Evolutionary conservation across 495 filamentous ascomycete species (phyloP).

Genomic region (Hyaloscypha hepaticicola): DNA sequence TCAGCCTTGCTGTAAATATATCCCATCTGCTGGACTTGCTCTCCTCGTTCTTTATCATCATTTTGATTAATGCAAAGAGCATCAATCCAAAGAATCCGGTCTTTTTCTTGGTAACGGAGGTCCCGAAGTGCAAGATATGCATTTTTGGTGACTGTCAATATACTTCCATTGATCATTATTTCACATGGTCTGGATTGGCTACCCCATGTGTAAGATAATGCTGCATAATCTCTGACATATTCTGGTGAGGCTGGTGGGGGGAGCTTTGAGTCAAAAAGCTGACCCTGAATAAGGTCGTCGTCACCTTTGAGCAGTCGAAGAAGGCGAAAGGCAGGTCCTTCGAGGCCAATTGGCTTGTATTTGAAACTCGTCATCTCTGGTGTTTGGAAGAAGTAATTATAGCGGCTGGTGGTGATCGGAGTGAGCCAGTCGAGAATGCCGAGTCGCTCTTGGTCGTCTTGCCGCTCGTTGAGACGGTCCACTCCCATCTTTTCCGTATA

Average conservation of each 20-base stretch:
- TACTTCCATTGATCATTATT: slow-evolving; percentile 13
- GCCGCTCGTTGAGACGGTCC: slow-evolving; percentile 32
- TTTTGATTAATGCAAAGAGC: slow-evolving; percentile 36
- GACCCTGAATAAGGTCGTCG: slow-evolving; percentile 10
- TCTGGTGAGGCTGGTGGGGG: slow-evolving; percentile 2
- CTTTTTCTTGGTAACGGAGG: slow-evolving; percentile 12
- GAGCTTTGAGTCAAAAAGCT: slow-evolving; percentile 21
- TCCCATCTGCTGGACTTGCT: slow-evolving; percentile 29
- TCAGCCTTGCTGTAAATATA: slow-evolving; percentile 26
- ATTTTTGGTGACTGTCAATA: slow-evolving; percentile 19
- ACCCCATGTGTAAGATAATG: slow-evolving; percentile 23
- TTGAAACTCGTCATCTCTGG: neutral
- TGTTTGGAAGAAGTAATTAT: slow-evolving; percentile 1
- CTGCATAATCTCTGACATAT: slow-evolving; percentile 6
- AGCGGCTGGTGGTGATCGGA: slow-evolving; percentile 1
- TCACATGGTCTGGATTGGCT: neutral
- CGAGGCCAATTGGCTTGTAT: slow-evolving; percentile 10
- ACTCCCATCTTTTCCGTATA: slow-evolving; percentile 25
- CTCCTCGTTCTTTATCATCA: slow-evolving; percentile 22
- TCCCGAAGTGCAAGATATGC: slow-evolving; percentile 14
- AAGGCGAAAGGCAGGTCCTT: slow-evolving; percentile 26
- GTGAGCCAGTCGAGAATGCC: slow-evolving; percentile 35
- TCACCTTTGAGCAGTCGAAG: slow-evolving; percentile 18
- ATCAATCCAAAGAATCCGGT: slow-evolving; percentile 25
- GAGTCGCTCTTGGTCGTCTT: slow-evolving; percentile 12